Percentiles rank a stretch among this genome's conserved stretches.
phyloP scores from a whole-genome alignment of 495 filamentous ascomycete species.

The Tuber magnatum region DNA sequence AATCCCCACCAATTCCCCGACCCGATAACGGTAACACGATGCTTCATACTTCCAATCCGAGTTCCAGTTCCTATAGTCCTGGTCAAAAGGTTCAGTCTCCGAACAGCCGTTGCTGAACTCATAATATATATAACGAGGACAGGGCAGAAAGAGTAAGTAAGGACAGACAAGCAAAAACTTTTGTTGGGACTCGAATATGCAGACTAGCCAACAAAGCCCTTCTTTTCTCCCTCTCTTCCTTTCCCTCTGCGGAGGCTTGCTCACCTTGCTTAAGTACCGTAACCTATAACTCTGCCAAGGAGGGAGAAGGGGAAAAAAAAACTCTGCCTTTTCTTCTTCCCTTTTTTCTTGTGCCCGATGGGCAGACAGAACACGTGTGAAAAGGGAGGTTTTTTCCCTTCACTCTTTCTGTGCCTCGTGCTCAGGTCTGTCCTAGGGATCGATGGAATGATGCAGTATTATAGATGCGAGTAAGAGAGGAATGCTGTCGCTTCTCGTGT shows the following conservation, averaged over 20 bases:
- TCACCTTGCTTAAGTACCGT: background rate
- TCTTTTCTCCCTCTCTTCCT: background rate
- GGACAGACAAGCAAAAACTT: background rate
- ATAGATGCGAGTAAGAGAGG: background rate
- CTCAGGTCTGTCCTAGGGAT: background rate
- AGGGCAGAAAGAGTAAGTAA: background rate
- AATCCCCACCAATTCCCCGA: slow-evolving; percentile 84
- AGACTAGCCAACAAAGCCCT: background rate
- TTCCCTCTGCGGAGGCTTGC: background rate
- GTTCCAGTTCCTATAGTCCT: background rate
- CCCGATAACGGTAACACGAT: slow-evolving; percentile 90
- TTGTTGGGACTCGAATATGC: background rate
- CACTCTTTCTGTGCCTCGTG: background rate
- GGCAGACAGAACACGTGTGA: background rate
- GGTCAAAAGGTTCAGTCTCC: background rate
- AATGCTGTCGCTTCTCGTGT: background rate
- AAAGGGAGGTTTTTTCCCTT: background rate
- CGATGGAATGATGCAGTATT: background rate
- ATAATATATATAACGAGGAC: background rate
- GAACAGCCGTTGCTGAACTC: background rate
- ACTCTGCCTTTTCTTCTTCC: background rate
- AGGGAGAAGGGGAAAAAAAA: background rate
- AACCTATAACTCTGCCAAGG: background rate
- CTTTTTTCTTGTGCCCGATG: background rate
- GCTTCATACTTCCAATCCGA: slow-evolving; percentile 44